Evolutionary conservation across 1,139 yeast genomes (phyloP), one percentile per base, ranked within the genome.

Genomic region (Sugiyamaella paludigena): DNA sequence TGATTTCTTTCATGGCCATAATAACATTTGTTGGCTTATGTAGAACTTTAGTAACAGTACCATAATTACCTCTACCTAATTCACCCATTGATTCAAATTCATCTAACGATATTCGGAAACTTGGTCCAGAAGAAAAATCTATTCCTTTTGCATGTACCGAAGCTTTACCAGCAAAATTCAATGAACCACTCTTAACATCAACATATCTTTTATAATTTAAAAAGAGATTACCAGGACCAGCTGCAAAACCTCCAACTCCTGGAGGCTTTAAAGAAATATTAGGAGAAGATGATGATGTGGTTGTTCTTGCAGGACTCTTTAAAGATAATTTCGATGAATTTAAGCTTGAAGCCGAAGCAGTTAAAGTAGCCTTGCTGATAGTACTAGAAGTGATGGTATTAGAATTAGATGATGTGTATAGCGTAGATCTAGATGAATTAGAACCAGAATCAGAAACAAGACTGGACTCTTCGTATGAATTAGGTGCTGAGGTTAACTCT

Each of bases 1-100:
- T 76, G 45, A 92, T 96, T 67, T 92, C 97, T 68, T 92, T 92
- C 95, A 92, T 88, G 1, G 98, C 98, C 97, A 92, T 88, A 19
- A 83, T 71, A 24, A 89, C 87, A 24, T 89, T 87, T 0, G 96
- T 89, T n/a, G 98, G 97, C 63, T 84, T 87, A 68, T 92, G 97
- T 44, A 87, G 71, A 1, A 91, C 98, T 68, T 89, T 89, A 30
- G 89, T 81, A 13, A 92, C 98, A 1, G 95, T 87, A 48, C 98
- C 98, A 66, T 92, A 92, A 69, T 92, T 92, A 9, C 98, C 98
- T 46, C 91, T 79, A 2, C 98, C 98, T 43, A 92, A 72, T 67
- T 91, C 98, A 45, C 86, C 95, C 55, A 85, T 80, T n/a, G 63
- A 63, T 62, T 89, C 94, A 54, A 92, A 73, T 64, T 91, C 96